phyloP scores from a whole-genome alignment of 495 filamentous ascomycete genomes.

The Hypoxylon subgilvum region DNA sequence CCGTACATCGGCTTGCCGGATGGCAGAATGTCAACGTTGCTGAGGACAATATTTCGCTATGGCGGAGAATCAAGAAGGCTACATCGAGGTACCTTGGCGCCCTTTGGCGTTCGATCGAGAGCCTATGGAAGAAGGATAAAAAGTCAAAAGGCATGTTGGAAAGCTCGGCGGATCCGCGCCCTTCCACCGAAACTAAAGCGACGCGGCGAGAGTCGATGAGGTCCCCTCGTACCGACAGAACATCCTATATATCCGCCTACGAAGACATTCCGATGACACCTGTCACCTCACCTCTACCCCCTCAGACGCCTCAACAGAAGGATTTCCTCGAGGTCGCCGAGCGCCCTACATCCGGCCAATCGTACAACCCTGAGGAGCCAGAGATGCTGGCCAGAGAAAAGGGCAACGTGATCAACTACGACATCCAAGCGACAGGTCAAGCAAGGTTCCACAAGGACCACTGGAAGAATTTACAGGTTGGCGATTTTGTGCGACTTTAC shows the following conservation, averaged over 20 bases:
- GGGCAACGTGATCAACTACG: conserved; percentile 57
- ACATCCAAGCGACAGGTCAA: conserved; percentile 48
- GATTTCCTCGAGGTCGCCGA: conserved; percentile 42
- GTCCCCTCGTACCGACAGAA: conserved; percentile 58
- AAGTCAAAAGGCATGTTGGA: conserved; percentile 21
- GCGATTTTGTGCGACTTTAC: conserved; percentile 95
- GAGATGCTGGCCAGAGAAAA: conserved; percentile 56
- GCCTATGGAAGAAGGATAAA: conserved; percentile 53
- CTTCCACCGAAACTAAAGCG: conserved; percentile 67
- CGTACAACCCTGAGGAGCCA: conserved; percentile 68
- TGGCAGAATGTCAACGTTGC: conserved; percentile 94
- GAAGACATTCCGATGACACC: conserved; percentile 92
- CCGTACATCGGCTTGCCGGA: conserved; percentile 84
- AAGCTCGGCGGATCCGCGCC: conserved; percentile 54
- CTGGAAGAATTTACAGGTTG: conserved; percentile 96
- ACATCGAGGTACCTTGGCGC: conserved; percentile 67
- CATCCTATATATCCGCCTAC: conserved; percentile 62
- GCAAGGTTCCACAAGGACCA: conserved; percentile 86
- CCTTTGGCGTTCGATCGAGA: conserved; percentile 57
- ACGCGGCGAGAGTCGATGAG: conserved; percentile 66
- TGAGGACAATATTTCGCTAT: conserved; percentile 81
- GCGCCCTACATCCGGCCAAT: conserved; percentile 42
- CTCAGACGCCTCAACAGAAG: conserved; percentile 32
- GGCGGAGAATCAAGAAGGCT: conserved; percentile 93
- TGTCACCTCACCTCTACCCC: conserved; percentile 79